A percentile compares a stretch with the other conserved stretches of the same genome.
Conservation (phyloP, 768 basidiomycete genomes). For the Neoboletus subvelutipes region DNA sequence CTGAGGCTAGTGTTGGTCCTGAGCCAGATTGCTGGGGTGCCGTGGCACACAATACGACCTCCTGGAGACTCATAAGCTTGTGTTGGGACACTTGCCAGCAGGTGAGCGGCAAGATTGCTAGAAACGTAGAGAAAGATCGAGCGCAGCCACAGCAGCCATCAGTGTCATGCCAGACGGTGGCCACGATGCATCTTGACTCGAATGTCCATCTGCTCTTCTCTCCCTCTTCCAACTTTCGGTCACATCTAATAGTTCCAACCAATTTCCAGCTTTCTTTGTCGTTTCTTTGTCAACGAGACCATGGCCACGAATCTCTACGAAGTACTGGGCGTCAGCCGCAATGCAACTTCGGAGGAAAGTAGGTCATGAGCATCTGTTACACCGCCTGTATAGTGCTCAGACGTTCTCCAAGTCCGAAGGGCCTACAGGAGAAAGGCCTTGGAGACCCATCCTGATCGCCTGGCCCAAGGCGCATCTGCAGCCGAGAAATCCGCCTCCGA, state of each 20-base stretch:
- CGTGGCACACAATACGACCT: slow-evolving; percentile 64
- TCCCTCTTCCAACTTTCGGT: background rate
- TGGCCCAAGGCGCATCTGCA: slow-evolving; percentile 52
- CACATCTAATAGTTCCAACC: background rate
- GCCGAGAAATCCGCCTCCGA: slow-evolving; percentile 60
- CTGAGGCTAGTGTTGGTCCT: slow-evolving; percentile 39
- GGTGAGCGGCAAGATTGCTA: background rate
- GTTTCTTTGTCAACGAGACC: slow-evolving; percentile 1
- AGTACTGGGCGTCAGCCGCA: slow-evolving; percentile 48
- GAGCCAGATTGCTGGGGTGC: slow-evolving; percentile 43
- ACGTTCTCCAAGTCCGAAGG: slow-evolving; percentile 54
- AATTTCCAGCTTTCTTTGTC: background rate
- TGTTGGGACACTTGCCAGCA: background rate
- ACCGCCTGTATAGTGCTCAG: slow-evolving; percentile 4
- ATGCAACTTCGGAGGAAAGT: slow-evolving; percentile 68
- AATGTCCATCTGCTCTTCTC: background rate
- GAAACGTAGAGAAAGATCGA: slow-evolving; percentile 5
- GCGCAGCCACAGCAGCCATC: slow-evolving; percentile 20
- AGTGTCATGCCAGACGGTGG: background rate
- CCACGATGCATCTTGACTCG: background rate
- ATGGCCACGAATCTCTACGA: slow-evolving; percentile 69
- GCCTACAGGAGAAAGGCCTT: slow-evolving; percentile 76
- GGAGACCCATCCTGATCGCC: slow-evolving; percentile 74
- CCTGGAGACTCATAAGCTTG: slow-evolving; percentile 55
- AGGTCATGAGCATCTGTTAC: slow-evolving; percentile 25